Percentiles rank a stretch among this genome's conserved stretches.
Conservation (phyloP, 1,284 basidiomycete species). For the Stereum hirsutum region DNA sequence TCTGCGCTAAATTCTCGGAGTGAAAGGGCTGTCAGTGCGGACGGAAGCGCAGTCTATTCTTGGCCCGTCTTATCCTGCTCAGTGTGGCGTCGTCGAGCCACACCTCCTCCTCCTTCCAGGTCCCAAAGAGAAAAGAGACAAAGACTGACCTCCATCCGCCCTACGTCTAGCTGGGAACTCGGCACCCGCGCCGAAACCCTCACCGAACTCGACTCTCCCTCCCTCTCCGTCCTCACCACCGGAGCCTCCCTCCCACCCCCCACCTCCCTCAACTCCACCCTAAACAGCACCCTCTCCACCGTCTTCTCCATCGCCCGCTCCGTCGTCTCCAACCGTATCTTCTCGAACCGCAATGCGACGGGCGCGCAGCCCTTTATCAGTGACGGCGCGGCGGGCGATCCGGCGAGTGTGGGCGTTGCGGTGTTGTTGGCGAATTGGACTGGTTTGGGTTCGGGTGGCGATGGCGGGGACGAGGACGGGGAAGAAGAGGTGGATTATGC, state of each 20-base stretch:
- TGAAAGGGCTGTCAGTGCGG: no score
- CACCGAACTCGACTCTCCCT: constrained; percentile 56
- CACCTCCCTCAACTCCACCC: constrained; percentile 23
- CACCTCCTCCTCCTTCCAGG: background rate
- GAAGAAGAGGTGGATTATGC: constrained; percentile 40
- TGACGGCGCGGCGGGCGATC: constrained; percentile 68
- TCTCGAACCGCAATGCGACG: constrained; percentile 28
- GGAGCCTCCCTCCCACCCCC: constrained; percentile 29
- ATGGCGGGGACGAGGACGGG: constrained; percentile 13
- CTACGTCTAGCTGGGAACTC: constrained; percentile 62
- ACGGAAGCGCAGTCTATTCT: background rate
- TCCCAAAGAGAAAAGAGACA: no score
- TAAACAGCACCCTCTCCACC: constrained; percentile 32
- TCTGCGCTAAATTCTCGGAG: no score
- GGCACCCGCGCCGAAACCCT: constrained; percentile 72
- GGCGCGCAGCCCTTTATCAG: constrained; percentile 42
- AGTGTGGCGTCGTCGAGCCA: background rate
- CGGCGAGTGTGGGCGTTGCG: constrained; percentile 73
- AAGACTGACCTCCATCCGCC: background rate
- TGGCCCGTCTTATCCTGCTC: no score
- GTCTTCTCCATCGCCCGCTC: constrained; percentile 50
- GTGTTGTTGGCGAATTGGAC: constrained; percentile 77
- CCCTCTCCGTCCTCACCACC: constrained; percentile 51
- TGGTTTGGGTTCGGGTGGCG: constrained; percentile 23
- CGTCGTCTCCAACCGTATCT: constrained; percentile 38